Conservation (phyloP, 2,329 filamentous ascomycete genomes). For the Bretziella fagacearum region DNA sequence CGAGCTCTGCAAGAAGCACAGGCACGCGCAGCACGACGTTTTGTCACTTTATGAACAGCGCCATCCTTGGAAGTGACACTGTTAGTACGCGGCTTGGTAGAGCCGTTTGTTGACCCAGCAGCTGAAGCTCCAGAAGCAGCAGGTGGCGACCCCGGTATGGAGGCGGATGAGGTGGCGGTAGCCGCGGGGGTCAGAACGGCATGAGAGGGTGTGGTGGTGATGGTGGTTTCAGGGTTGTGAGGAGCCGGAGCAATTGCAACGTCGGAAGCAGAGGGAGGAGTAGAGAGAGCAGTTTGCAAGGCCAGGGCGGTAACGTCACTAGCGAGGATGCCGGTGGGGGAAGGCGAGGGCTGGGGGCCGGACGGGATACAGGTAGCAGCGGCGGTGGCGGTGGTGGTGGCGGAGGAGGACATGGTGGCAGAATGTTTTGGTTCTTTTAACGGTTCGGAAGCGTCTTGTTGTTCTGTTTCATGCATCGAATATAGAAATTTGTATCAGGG, state of each 20-base stretch:
- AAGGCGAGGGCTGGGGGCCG: neutral
- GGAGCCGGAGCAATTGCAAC: neutral
- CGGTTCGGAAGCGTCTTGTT: constrained; percentile 4
- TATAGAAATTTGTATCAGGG: neutral
- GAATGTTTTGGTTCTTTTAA: neutral
- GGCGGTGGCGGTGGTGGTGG: neutral
- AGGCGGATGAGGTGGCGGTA: neutral
- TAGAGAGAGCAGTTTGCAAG: too few species aligned
- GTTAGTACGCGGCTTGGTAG: constrained; percentile 7
- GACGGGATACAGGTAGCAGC: too few species aligned
- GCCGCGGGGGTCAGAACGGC: too few species aligned
- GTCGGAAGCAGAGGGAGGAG: too few species aligned
- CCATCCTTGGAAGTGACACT: constrained; percentile 19
- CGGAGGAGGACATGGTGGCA: neutral
- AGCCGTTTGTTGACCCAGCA: neutral
- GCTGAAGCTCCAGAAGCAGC: neutral
- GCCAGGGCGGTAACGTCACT: too few species aligned
- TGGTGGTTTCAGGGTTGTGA: neutral
- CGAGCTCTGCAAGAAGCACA: constrained; percentile 77
- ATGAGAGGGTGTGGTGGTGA: too few species aligned
- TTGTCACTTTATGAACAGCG: constrained; percentile 36
- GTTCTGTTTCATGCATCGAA: constrained; percentile 2
- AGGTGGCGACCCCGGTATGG: neutral
- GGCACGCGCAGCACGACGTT: constrained; percentile 77
- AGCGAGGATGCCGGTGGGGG: too few species aligned